Conservation (phyloP, 1,284 basidiomycete species). For the Ceratobasidium sp. region DNA sequence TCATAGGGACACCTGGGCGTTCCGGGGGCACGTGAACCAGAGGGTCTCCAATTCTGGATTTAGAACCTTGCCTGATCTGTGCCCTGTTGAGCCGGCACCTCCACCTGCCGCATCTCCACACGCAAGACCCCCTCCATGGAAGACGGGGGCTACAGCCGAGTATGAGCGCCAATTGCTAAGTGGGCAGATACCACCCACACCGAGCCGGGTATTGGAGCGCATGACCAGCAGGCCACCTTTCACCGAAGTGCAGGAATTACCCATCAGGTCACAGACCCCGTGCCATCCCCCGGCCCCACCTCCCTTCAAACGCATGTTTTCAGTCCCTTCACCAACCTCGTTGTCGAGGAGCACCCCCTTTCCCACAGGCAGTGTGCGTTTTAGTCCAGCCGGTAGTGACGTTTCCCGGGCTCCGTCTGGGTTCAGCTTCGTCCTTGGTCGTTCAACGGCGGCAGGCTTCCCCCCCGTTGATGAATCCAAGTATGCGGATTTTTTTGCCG, state of each 20-base stretch:
- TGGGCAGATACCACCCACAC: neutral
- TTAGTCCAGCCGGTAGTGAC: no score
- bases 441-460: neutral
- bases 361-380: neutral
- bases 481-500: neutral
- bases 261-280: neutral
- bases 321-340: neutral
- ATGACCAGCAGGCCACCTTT: neutral
- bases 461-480: no score
- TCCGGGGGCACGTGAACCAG: neutral
- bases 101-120: neutral
- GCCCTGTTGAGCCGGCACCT: neutral
- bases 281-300: neutral
- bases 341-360: neutral
- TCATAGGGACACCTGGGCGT: neutral
- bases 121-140: slow-evolving; percentile 5
- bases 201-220: neutral
- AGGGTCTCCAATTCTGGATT: neutral
- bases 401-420: neutral
- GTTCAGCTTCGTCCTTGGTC: slow-evolving; percentile 1
- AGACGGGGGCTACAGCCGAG: neutral
- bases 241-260: neutral
- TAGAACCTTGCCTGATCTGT: neutral
- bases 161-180: neutral
- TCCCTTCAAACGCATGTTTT: neutral